Base-by-base conservation (phyloP, 192 early-diverging fungal species). In the Chytriomyces confervae region DNA sequence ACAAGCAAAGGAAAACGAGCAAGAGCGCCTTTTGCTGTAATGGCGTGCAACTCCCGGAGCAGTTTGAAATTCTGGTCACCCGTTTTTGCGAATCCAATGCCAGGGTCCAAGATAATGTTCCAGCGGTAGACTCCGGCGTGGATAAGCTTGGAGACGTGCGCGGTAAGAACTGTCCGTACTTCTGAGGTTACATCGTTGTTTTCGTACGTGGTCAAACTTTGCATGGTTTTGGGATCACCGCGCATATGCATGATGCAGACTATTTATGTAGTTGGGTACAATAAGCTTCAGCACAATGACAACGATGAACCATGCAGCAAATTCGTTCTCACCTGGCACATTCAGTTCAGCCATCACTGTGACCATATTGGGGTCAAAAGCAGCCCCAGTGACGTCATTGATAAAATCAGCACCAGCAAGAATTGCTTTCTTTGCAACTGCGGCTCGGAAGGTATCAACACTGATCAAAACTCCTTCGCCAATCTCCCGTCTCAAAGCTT, bases 181-280 rank as follows among this genome's bases (percentile, higher is more conserved):
- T 89, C 93, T 3, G 79, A 82, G 7, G 96, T 85, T 11, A 97
- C 91, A 80, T 92, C 89, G 77, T 92, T 91, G 6, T 91, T 86
- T 29, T 87, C 89, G 76, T 97, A 95, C 71, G 92, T 85, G 74
- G 90, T 92, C 66, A 89, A 83, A 29, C 77, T 79, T 46, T 78
- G 81, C 97, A 99, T 99, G 11, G 95, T 97, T 76, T 91, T 87
- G 6, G 96, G 90, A 69, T 89, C 88, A 27, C 97, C 97, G n/a
- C 97, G 92, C 96, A 97, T 98, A 79, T 99, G 97, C 96, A 98
- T 98, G 80, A 98, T 80, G 75, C 95, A 93, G 8, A 95, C 89
- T 74, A 18, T 20, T 16, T 45, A 60, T 61, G 20, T 2, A 72
- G 27, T 2, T 7, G 36, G 36, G 36, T 36, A 3, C 36, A 61